Conservation (phyloP, 768 basidiomycete genomes). For the Russula sp. region DNA sequence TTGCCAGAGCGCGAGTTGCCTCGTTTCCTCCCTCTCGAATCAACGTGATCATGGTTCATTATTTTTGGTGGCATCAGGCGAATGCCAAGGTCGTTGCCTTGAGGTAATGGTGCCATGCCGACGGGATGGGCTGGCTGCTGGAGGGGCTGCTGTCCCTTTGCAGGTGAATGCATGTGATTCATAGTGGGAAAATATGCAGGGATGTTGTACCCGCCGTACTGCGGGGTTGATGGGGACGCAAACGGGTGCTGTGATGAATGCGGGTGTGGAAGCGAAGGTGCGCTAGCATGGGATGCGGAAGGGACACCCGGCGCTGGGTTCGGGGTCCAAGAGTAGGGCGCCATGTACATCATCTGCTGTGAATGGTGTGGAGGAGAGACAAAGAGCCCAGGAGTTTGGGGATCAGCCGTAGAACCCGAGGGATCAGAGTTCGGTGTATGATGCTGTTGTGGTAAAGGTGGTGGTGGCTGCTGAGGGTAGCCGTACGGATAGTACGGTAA, state of each 20-base stretch:
- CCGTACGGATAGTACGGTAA: conserved; percentile 20
- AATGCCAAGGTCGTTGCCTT: conserved; percentile 27
- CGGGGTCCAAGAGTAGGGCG: conserved; percentile 16
- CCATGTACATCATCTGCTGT: conserved; percentile 35
- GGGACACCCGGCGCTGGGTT: conserved; percentile 27
- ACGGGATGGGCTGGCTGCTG: conserved; percentile 31
- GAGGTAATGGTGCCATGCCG: conserved; percentile 15
- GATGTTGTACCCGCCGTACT: conserved; percentile 22
- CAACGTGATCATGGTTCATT: conserved; percentile 29
- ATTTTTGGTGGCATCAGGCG: conserved; percentile 31
- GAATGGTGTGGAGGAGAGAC: conserved; percentile 29
- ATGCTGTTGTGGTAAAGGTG: conserved; percentile 10
- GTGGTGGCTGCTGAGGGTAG: conserved; percentile 15
- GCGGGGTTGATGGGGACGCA: conserved; percentile 31
- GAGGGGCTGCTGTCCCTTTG: conserved; percentile 24
- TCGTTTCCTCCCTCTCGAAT: conserved; percentile 27
- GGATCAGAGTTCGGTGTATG: conserved; percentile 28
- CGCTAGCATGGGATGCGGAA: conserved; percentile 32
- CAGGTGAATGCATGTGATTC: conserved; percentile 15
- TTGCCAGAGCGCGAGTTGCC: conserved; percentile 26
- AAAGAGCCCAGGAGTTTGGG: conserved; percentile 13
- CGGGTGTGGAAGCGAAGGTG: conserved; percentile 29
- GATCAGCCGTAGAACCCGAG: conserved; percentile 22
- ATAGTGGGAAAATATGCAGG: conserved; percentile 8
- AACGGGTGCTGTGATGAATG: conserved; percentile 33